Conservation (phyloP, 1,139 yeast species). For the Geotrichum armillariae region DNA sequence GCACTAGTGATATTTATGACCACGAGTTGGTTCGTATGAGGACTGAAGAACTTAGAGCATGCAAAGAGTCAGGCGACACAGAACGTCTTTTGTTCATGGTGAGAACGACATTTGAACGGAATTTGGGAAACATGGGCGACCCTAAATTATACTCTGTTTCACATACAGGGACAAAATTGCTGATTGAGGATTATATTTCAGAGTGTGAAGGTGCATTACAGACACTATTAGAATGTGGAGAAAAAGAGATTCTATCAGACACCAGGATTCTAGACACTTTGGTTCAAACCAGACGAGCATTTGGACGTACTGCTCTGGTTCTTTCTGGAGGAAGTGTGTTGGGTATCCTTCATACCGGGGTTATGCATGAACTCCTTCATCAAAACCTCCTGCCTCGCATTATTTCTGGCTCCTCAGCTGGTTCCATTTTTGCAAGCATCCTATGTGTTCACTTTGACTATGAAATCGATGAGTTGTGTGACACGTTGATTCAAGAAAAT, state of each 20-base stretch:
- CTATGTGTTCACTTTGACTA: conserved; percentile 78
- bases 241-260: conserved; percentile 50
- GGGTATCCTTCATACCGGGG: conserved; percentile 92
- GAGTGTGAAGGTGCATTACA: conserved; percentile 72
- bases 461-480: conserved; percentile 61
- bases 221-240: conserved; percentile 41
- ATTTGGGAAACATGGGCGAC: conserved; percentile 87
- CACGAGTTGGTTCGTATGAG: conserved; percentile 56
- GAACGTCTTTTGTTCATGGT: conserved; percentile 66
- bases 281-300: conserved; percentile 84
- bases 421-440: conserved; percentile 90
- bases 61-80: conserved; percentile 59
- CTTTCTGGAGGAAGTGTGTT: conserved; percentile 95
- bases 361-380: conserved; percentile 73
- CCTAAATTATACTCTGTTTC: conserved; percentile 73
- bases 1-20: conserved; percentile 69
- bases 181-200: conserved; percentile 77
- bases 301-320: conserved; percentile 90
- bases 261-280: conserved; percentile 71
- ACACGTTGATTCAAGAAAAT: conserved; percentile 46
- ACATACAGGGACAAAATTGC: conserved; percentile 78
- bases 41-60: conserved; percentile 58
- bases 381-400: conserved; percentile 78
- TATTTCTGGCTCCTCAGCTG: conserved; percentile 95
- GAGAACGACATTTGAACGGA: conserved; percentile 82